These are phyloP conservation scores for Pseudevernia furfuracea DNA, from an alignment of 495 filamentous ascomycete species.

Conservation along the genomic window DNA sequence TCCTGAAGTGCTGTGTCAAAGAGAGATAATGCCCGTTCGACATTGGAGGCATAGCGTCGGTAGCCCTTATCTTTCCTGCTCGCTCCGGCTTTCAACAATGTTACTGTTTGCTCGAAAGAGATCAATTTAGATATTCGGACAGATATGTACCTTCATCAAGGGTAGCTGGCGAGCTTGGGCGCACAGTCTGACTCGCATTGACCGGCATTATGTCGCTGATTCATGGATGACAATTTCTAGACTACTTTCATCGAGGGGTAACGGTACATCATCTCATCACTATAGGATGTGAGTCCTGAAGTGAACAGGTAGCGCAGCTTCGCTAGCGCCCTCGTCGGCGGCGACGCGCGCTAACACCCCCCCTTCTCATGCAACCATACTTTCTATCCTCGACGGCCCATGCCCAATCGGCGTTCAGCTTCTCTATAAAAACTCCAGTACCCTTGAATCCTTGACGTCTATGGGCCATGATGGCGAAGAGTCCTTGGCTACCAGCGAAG, in stretches of 20 bases:
- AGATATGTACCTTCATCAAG: constrained; percentile 14
- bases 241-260: not conserved
- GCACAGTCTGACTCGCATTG: constrained; percentile 8
- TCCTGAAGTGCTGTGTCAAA: constrained; percentile 93
- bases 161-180: constrained; percentile 16
- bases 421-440: not conserved
- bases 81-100: not conserved
- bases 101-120: not conserved
- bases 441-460: not conserved
- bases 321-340: not conserved
- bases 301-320: not conserved
- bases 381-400: not conserved
- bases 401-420: not conserved
- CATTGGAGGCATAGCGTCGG: constrained; percentile 78
- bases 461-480: constrained; percentile 16
- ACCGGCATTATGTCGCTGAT: constrained; percentile 7
- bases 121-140: not conserved
- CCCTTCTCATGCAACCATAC: not conserved
- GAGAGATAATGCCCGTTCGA: constrained; percentile 79
- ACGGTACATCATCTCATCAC: not conserved
- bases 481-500: constrained; percentile 9
- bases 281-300: not conserved
- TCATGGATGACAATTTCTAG: not conserved
- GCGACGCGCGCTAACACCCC: not conserved
- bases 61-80: constrained; percentile 78